Conservation (phyloP, 306 rosid genomes). For the Quercus ilex region DNA sequence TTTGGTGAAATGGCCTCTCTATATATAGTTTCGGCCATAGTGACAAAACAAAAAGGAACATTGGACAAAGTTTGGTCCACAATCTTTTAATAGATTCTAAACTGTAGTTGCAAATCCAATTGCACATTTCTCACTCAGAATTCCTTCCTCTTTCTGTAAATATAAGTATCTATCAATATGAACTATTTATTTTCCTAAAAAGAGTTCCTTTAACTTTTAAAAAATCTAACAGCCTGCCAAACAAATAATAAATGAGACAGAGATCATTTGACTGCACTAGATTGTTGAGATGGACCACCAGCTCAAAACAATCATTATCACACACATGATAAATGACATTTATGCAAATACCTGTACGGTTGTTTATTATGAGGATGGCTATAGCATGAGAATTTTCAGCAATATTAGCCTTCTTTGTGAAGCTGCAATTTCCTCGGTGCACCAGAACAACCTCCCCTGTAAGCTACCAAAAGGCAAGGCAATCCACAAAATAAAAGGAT, state of each 20-base stretch:
- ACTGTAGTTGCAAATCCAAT: neutral
- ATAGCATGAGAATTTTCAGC: slow-evolving; percentile 87
- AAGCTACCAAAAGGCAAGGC: slow-evolving; percentile 60
- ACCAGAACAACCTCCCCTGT: slow-evolving; percentile 76
- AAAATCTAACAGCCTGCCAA: neutral
- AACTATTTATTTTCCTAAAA: neutral
- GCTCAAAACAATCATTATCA: slow-evolving; percentile 4
- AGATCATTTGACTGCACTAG: neutral
- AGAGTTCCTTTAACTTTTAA: neutral
- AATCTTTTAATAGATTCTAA: neutral
- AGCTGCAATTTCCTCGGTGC: slow-evolving; percentile 93
- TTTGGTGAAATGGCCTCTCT: too few species aligned
- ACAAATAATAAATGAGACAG: neutral
- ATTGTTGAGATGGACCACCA: slow-evolving; percentile 3
- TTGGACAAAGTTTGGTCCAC: neutral
- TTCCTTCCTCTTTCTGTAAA: neutral
- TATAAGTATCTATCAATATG: neutral
- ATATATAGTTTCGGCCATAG: neutral
- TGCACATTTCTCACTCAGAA: neutral
- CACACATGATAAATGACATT: neutral
- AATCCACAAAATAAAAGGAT: slow-evolving; percentile 22
- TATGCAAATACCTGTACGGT: slow-evolving; percentile 60
- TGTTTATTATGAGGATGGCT: slow-evolving; percentile 85
- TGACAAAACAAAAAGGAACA: neutral
- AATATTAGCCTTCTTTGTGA: slow-evolving; percentile 85